These are phyloP conservation scores for Prosopis cineraria DNA, from an alignment of 306 rosid genomes.

Conservation along the genomic window DNA sequence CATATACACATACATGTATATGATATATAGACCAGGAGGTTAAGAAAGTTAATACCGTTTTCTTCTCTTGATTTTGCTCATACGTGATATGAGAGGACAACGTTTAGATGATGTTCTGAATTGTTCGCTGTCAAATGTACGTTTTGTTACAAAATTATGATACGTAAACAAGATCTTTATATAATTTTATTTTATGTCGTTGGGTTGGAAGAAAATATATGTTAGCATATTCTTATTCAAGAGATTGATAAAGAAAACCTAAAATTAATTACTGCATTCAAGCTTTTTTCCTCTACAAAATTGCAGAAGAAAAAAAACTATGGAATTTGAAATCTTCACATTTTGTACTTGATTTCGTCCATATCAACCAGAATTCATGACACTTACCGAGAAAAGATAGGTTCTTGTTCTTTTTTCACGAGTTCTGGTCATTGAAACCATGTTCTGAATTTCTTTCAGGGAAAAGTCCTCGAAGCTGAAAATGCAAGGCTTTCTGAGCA, in stretches of 20 bases:
- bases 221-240: background rate
- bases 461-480: conserved; percentile 7
- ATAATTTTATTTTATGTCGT: background rate
- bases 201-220: background rate
- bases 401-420: background rate
- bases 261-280: background rate
- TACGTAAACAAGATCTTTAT: background rate
- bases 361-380: background rate
- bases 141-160: background rate
- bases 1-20: background rate
- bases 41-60: background rate
- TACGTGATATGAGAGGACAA: background rate
- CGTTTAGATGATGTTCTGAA: background rate
- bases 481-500: conserved; percentile 13
- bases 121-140: background rate
- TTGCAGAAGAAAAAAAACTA: background rate
- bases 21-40: background rate
- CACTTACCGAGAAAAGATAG: background rate
- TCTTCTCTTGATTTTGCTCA: background rate
- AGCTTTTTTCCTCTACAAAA: background rate
- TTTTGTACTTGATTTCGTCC: background rate
- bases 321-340: background rate
- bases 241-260: background rate
- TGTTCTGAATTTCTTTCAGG: conserved; percentile 1
- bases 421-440: background rate